Evolutionary conservation across 2,329 filamentous ascomycete genomes (phyloP), one percentile per base, ranked within the genome.

Genomic region (Fusarium heterosporum): DNA sequence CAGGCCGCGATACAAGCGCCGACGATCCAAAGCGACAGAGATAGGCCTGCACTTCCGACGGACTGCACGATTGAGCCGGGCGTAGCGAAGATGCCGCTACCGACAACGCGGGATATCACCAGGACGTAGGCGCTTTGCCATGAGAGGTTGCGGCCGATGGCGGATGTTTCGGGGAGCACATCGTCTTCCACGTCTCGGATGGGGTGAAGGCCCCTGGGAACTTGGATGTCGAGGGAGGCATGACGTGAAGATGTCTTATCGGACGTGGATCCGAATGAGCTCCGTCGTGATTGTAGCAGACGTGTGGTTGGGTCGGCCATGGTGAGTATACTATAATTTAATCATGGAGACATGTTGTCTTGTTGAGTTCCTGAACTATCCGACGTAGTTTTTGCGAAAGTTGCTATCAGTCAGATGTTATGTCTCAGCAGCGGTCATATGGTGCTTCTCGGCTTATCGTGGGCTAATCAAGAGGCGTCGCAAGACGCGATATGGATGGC

Each of bases 31-130:
- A 92, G 75, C 1, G 83, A 65, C 3, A 92, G 75, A 0, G 88
- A 83, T 4, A 92, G 77, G 0, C 89, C 89, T 0, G 89, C 82
- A 55, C 89, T 92, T 2, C 90, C 90, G 3, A 88, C 87, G 0
- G 87, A 84, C 36, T 86, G 84, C 4, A 91, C 81, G 48, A 93
- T 90, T 6, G 88, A 83, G 0, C 87, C 89, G 0, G 89, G 90
- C 0, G 89, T 91, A 1, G 90, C 89, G 71, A 92, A 93, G 65
- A 93, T 91, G 26, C 89, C 90, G 70, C 84, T 89, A 13, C 89
- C 89, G 29, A 92, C 88, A 8, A 92, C 88, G 13, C 89, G 83
- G 2, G 87, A 90, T 26, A 91, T 88, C 9, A 90, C 87, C 19
- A 91, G 81, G 54, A 91, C 88, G 73, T 89, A 90, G 2, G 87